These are phyloP conservation scores for Corymbia calophylla DNA, from an alignment of 441 rosid species.

Conservation along the genomic window DNA sequence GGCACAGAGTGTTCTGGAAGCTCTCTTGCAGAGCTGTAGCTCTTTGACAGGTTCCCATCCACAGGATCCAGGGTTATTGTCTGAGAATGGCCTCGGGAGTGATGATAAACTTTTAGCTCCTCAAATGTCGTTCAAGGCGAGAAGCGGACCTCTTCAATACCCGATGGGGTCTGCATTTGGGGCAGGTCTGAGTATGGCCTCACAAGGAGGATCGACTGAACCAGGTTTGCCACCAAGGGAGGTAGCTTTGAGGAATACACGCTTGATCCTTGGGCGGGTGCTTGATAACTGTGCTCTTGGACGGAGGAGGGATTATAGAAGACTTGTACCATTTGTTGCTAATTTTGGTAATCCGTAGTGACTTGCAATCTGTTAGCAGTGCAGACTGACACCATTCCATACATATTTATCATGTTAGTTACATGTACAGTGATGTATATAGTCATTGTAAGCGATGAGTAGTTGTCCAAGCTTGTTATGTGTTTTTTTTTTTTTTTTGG, in stretches of 20 bases:
- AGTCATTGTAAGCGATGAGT: neutral
- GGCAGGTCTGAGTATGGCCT: conserved; percentile 29
- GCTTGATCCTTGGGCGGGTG: conserved; percentile 81
- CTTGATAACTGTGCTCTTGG: conserved; percentile 84
- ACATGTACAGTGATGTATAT: neutral
- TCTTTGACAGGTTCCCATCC: conserved; percentile 66
- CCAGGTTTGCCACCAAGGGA: conserved; percentile 65
- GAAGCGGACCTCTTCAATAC: conserved; percentile 79
- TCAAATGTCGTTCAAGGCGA: conserved; percentile 85
- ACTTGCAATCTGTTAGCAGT: neutral
- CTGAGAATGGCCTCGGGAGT: conserved; percentile 49
- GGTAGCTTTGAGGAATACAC: conserved; percentile 79
- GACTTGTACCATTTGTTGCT: conserved; percentile 89
- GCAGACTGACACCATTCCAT: neutral
- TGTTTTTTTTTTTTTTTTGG: too few relatives aligned
- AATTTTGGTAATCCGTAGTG: conserved; percentile 47
- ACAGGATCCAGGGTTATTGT: conserved; percentile 44
- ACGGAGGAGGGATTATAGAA: conserved; percentile 74
- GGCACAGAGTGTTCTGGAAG: conserved; percentile 88
- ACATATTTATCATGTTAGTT: neutral
- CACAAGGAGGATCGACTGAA: conserved; percentile 39
- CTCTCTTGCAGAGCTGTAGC: conserved; percentile 95
- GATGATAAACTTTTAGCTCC: conserved; percentile 78
- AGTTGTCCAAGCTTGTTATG: neutral
- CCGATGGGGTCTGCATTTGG: conserved; percentile 42